A percentile compares a stretch with the other conserved stretches of the same genome.
Conservation (phyloP, 371 early-diverging fungal genomes). For the Apophysomyces ossiformis region DNA sequence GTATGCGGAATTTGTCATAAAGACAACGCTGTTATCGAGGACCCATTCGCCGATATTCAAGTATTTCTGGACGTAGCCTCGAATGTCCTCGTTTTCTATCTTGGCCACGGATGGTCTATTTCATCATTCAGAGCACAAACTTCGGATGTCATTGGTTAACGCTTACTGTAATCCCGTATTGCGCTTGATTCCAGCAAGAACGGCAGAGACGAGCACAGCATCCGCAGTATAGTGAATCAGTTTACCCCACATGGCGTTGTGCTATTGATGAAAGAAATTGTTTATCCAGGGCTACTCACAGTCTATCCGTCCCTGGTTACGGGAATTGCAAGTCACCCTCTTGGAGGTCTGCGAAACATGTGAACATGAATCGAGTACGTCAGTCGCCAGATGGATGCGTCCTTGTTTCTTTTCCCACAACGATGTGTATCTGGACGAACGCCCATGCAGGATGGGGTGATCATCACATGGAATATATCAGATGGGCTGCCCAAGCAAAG, state of each 20-base stretch:
- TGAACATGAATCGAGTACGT: neutral
- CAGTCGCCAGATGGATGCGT: too few relatives aligned
- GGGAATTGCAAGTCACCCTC: neutral
- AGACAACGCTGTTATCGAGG: constrained; percentile 60
- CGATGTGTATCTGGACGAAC: too few relatives aligned
- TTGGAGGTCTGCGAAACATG: neutral
- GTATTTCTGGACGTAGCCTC: constrained; percentile 59
- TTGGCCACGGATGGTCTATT: constrained; percentile 57
- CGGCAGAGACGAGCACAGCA: constrained; percentile 73
- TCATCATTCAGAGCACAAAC: neutral
- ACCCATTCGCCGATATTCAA: constrained; percentile 72
- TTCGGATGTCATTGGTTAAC: neutral
- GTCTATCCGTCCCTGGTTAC: neutral
- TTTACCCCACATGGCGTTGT: constrained; percentile 54
- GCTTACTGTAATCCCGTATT: constrained; percentile 70
- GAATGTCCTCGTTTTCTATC: constrained; percentile 63
- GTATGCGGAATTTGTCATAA: constrained; percentile 61
- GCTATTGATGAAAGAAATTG: neutral
- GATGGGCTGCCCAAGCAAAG: too few relatives aligned
- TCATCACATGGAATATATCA: too few relatives aligned
- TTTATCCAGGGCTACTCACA: neutral
- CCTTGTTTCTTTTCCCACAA: too few relatives aligned
- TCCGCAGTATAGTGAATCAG: constrained; percentile 73
- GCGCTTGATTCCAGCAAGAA: constrained; percentile 78
- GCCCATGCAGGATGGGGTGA: too few relatives aligned